Evolutionary conservation across 164 flowering plant species (phyloP).

Genomic region (Umbilicus rupestris): DNA sequence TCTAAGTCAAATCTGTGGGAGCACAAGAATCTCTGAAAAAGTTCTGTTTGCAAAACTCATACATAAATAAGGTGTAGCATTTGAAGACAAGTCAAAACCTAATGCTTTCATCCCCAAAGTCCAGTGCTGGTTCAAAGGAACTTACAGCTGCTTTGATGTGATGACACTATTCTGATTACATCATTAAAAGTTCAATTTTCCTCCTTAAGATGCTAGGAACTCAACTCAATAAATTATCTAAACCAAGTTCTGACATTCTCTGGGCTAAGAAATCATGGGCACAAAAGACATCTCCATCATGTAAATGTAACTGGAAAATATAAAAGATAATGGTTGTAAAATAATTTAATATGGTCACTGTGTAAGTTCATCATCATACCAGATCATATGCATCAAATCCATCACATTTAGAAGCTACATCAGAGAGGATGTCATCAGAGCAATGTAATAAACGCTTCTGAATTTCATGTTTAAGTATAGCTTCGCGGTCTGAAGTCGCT

Average conservation of each 20-base stretch:
- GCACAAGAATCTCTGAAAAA: not conserved
- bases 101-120: not conserved
- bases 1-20: not conserved
- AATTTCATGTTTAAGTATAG: slow-evolving; percentile 76
- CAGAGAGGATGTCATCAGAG: slow-evolving; percentile 53
- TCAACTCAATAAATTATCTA: not conserved
- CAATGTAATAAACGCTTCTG: slow-evolving; percentile 64
- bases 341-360: not conserved
- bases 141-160: not conserved
- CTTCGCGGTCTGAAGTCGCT: slow-evolving; percentile 68
- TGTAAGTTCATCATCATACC: slow-evolving; percentile 30
- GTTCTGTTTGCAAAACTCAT: not conserved
- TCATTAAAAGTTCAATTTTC: not conserved
- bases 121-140: not conserved
- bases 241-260: not conserved
- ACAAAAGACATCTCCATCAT: not conserved
- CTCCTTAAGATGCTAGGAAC: not conserved
- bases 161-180: no score
- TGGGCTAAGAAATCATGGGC: not conserved
- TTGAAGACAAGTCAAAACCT: not conserved
- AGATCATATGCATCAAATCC: slow-evolving; percentile 98
- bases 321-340: not conserved
- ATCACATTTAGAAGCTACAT: slow-evolving; percentile 81
- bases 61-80: not conserved
- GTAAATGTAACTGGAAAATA: not conserved